These are phyloP conservation scores for Piper betle DNA, from an alignment of 164 flowering plant species.

Conservation along the genomic window DNA sequence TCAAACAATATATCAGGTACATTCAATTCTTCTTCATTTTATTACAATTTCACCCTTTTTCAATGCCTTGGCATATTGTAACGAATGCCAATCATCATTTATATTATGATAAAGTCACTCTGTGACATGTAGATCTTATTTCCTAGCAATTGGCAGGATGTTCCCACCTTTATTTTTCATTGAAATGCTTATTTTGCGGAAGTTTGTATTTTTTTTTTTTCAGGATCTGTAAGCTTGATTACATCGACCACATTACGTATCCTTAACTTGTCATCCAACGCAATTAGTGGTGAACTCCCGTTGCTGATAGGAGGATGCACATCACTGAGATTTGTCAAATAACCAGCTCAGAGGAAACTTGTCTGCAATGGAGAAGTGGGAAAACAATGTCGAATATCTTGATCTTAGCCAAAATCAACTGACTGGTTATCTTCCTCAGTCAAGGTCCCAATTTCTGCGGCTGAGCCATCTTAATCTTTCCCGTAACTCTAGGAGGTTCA, in stretches of 20 bases:
- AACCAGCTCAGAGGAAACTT: constrained; percentile 73
- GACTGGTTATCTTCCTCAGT: constrained; percentile 62
- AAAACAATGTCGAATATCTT: constrained; percentile 52
- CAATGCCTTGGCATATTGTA: not conserved
- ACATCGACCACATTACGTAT: constrained; percentile 52
- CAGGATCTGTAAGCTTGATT: constrained; percentile 71
- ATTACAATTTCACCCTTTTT: too few species aligned
- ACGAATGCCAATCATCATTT: not conserved
- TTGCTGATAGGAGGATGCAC: constrained; percentile 61
- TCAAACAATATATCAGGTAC: constrained; percentile 91
- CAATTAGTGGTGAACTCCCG: constrained; percentile 77
- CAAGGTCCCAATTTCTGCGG: constrained; percentile 64
- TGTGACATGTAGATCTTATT: too few species aligned
- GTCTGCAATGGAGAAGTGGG: constrained; percentile 62
- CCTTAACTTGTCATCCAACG: constrained; percentile 80
- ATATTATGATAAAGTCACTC: too few species aligned
- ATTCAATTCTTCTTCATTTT: not conserved
- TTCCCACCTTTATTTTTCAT: not conserved
- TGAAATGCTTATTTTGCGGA: not conserved
- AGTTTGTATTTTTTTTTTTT: constrained; percentile 7
- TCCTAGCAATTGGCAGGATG: not conserved
- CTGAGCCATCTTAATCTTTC: constrained; percentile 70
- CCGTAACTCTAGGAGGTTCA: constrained; percentile 42
- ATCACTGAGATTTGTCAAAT: constrained; percentile 63
- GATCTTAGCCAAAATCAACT: constrained; percentile 81